Percentiles rank a stretch among this genome's conserved stretches.
Evolutionary conservation across 768 basidiomycete species (phyloP).

Genomic region (Psilocybe subaeruginosa): DNA sequence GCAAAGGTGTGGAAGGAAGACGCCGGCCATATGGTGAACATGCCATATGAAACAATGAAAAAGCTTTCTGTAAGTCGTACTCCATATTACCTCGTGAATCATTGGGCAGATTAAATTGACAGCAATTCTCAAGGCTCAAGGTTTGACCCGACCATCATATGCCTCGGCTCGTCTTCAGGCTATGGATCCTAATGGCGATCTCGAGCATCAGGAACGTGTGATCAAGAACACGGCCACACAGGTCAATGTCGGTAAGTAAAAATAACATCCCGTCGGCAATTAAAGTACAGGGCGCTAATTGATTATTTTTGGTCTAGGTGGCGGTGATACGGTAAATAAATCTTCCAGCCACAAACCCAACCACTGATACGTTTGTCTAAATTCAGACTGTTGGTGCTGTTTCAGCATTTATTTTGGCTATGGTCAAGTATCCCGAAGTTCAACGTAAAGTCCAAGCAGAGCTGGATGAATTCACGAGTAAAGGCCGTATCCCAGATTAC

Average conservation of each 20-base stretch:
- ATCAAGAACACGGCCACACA: not conserved
- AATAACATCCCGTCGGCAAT: too few species aligned
- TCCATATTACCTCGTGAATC: not conserved
- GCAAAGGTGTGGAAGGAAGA: not conserved
- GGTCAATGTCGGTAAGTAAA: conserved; percentile 1
- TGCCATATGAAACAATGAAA: not conserved
- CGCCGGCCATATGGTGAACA: not conserved
- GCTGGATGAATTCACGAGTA: not conserved
- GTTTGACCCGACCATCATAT: conserved; percentile 1
- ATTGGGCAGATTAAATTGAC: not conserved
- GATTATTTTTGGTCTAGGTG: not conserved
- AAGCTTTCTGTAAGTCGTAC: not conserved
- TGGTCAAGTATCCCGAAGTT: conserved; percentile 9
- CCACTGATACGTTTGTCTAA: too few species aligned
- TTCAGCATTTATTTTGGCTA: conserved; percentile 1
- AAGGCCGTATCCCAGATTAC: not conserved
- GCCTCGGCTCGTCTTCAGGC: not conserved
- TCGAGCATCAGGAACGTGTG: not conserved
- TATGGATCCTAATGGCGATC: conserved; percentile 5
- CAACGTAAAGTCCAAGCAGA: conserved; percentile 7
- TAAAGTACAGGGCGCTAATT: not conserved
- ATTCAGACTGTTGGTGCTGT: not conserved
- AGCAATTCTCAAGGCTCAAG: not conserved
- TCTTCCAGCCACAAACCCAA: not conserved
- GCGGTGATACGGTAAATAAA: not conserved